Evolutionary conservation across 805 yeast genomes (phyloP), one percentile per base, ranked within the genome.

Genomic region (Starmerella floris): DNA sequence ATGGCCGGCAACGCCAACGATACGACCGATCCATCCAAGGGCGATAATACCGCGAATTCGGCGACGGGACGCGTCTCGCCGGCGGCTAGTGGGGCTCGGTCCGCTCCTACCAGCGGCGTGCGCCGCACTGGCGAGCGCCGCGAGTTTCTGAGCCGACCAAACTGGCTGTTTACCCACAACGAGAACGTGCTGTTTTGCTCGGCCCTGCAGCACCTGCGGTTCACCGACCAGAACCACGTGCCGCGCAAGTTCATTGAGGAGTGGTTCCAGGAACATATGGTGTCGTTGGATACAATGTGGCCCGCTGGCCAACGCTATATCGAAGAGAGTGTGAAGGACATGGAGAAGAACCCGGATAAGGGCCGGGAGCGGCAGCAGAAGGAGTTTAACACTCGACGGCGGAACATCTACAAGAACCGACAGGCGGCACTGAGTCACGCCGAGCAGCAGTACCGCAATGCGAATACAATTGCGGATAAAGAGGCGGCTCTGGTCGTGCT

Each of bases 221-320:
- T 41, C 40, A 32, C 36, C 30, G 52, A 49, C 30, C 52, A 49
- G 33, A 49, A 49, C 46, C 37, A 49, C 31, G 52, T 49, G 16
- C 52, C 52, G 13, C 51, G 52, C 19, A 49, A 49, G 37, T 49
- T 46, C 43, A 46, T 49, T 11, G 52, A 49, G 43, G 50, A 49
- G 17, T 39, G 45, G 46, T 40, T 49, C 11, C 25, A 42, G 13
- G 51, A 49, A 30, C 40, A 34, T 16, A 47, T 49, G 44, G 52
- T 46, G 15, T 39, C 41, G 16, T 30, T 46, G 32, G 50, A 49
- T 22, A 46, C 49, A 5, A 32, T 41, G 21, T 49, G 52, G 52
- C 48, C 48, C 16, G 47, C 52, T 10, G 52, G 52, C 19, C 23
- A 22, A 31, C 40, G 43, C 20, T 49, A 48, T 34, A 35, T 49